These are phyloP conservation scores for Polygonum maritimum DNA, from an alignment of 148 eudicot genomes.

Conservation along the genomic window DNA sequence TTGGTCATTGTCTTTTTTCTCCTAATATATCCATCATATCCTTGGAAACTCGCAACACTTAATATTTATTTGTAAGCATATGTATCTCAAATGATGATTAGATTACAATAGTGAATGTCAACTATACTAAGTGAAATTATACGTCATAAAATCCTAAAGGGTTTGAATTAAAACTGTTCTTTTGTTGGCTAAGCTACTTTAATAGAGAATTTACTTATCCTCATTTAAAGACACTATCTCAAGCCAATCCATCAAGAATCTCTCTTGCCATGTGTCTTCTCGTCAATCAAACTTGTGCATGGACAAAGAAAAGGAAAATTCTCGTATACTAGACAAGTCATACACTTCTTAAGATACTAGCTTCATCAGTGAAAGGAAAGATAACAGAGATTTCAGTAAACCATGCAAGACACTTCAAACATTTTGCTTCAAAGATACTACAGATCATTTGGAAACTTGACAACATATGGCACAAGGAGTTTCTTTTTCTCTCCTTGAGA, in stretches of 20 bases:
- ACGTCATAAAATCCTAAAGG: not conserved
- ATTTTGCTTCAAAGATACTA: not conserved
- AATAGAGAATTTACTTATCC: not conserved
- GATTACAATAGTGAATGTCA: not conserved
- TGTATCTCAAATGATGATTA: not conserved
- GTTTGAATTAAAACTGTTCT: not conserved
- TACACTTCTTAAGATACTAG: not conserved
- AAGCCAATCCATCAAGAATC: not conserved
- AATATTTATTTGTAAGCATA: not conserved
- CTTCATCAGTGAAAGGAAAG: not conserved
- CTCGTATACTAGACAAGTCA: not conserved
- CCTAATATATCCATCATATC: not conserved
- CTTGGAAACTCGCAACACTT: not conserved
- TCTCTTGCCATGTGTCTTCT: not conserved
- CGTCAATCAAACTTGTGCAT: not conserved
- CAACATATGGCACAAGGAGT: not conserved
- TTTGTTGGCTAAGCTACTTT: not conserved
- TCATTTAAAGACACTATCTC: not conserved
- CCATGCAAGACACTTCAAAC: not conserved
- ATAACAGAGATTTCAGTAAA: not conserved
- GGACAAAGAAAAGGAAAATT: not conserved
- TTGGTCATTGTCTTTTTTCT: too few relatives aligned
- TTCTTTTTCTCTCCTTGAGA: not conserved
- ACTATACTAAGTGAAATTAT: constrained; percentile 5
- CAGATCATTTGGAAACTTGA: not conserved